Evolutionary conservation across 2,329 filamentous ascomycete genomes (phyloP).

Genomic region (Rutstroemia sp.): DNA sequence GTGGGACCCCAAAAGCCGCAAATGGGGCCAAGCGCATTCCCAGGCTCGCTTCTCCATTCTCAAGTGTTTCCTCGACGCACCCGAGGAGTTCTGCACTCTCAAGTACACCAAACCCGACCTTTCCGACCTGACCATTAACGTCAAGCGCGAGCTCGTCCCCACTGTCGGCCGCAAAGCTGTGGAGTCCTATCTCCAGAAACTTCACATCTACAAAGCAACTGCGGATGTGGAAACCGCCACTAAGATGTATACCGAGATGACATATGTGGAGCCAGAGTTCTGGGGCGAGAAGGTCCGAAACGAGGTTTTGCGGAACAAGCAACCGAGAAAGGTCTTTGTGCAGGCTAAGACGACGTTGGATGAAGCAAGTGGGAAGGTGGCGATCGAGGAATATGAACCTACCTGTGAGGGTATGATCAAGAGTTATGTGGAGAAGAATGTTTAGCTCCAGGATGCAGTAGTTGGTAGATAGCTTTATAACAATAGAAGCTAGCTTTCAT

Average conservation of each 20-base stretch:
- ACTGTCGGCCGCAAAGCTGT: slow-evolving; percentile 75
- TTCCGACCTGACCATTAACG: slow-evolving; percentile 70
- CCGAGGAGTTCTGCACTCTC: slow-evolving; percentile 79
- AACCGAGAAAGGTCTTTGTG: slow-evolving; percentile 85
- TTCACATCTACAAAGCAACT: slow-evolving; percentile 88
- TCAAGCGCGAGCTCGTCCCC: slow-evolving; percentile 82
- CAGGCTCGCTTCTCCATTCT: slow-evolving; percentile 88
- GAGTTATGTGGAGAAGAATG: slow-evolving; percentile 62
- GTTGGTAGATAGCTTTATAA: no score
- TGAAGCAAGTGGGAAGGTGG: slow-evolving; percentile 60
- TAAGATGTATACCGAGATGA: slow-evolving; percentile 77
- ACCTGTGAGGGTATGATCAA: slow-evolving; percentile 73
- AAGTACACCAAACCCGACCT: slow-evolving; percentile 62
- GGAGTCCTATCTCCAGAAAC: slow-evolving; percentile 78
- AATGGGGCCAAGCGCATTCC: slow-evolving; percentile 91
- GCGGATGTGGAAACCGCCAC: slow-evolving; percentile 75
- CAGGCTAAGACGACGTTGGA: slow-evolving; percentile 82
- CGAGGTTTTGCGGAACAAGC: slow-evolving; percentile 68
- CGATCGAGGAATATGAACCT: slow-evolving; percentile 79
- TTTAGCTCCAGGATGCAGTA: neutral
- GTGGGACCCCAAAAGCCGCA: slow-evolving; percentile 85
- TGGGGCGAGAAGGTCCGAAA: slow-evolving; percentile 76
- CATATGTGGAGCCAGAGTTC: slow-evolving; percentile 71
- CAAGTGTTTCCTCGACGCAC: slow-evolving; percentile 75
- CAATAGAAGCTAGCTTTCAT: no score